These are phyloP conservation scores for Emergomyces orientalis DNA, from an alignment of 2,329 filamentous ascomycete genomes.

Conservation along the genomic window DNA sequence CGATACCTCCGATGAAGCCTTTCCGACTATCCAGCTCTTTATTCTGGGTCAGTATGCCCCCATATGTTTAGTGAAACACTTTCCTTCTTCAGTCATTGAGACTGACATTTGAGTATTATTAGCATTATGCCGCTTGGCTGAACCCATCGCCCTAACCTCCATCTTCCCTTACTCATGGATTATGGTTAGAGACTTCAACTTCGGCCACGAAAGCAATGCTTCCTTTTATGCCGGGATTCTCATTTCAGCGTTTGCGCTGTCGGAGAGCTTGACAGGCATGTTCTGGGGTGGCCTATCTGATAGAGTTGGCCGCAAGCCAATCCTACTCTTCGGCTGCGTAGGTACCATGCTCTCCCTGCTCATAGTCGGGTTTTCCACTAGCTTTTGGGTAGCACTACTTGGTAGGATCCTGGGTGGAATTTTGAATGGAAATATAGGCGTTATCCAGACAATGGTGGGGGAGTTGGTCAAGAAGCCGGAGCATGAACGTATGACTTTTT, in stretches of 20 bases:
- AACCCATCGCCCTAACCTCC: conserved; percentile 85
- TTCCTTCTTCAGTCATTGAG: not conserved
- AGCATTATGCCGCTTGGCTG: conserved; percentile 88
- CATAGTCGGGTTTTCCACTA: conserved; percentile 74
- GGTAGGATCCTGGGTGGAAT: conserved; percentile 71
- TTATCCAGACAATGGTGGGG: conserved; percentile 86
- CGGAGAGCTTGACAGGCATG: conserved; percentile 65
- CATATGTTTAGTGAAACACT: not conserved
- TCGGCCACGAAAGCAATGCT: conserved; percentile 64
- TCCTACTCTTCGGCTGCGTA: conserved; percentile 64
- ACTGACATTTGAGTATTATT: conserved; percentile 7
- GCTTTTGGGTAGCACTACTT: conserved; percentile 66
- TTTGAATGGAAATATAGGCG: conserved; percentile 85
- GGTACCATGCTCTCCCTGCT: conserved; percentile 76
- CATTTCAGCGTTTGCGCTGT: conserved; percentile 75
- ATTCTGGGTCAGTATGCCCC: conserved; percentile 57
- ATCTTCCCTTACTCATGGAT: conserved; percentile 90
- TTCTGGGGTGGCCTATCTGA: conserved; percentile 72
- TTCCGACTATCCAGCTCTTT: conserved; percentile 74
- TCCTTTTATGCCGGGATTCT: conserved; percentile 82
- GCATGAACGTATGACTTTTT: conserved; percentile 53
- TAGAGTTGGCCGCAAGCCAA: conserved; percentile 67
- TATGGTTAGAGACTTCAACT: conserved; percentile 65
- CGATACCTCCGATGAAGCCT: conserved; percentile 58
- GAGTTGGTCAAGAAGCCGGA: conserved; percentile 83